Evolutionary conservation across 2,329 filamentous ascomycete genomes (phyloP).

Genomic region (Hymenoscyphus linearis): DNA sequence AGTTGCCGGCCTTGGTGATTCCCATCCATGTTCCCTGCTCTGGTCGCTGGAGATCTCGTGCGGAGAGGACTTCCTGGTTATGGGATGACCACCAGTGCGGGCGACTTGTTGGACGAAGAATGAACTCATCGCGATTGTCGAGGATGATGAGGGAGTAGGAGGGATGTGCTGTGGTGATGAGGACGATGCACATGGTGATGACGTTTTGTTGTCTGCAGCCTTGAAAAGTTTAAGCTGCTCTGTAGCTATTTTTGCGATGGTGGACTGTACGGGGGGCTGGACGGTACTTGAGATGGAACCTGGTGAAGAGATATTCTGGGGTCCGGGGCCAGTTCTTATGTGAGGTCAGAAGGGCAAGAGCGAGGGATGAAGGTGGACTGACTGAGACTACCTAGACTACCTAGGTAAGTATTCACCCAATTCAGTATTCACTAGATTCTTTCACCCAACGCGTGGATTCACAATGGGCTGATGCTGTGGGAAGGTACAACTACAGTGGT

Average conservation of each 20-base stretch:
- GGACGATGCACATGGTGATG: constrained; percentile 65
- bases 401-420: background rate
- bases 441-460: background rate
- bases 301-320: background rate
- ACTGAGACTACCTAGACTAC: too few relatives aligned
- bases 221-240: background rate
- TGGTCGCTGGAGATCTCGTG: constrained; percentile 55
- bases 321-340: background rate
- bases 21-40: constrained; percentile 64
- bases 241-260: background rate
- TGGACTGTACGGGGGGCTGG: too few relatives aligned
- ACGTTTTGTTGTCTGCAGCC: background rate
- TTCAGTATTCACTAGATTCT: background rate
- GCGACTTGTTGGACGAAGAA: constrained; percentile 57
- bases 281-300: background rate
- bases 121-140: constrained; percentile 74
- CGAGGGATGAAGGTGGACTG: background rate
- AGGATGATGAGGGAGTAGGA: constrained; percentile 69
- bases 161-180: constrained; percentile 71
- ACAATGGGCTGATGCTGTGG: background rate
- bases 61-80: constrained; percentile 44
- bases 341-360: background rate
- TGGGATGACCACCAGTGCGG: constrained; percentile 54
- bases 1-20: constrained; percentile 52
- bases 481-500: background rate